Base-by-base conservation (phyloP, 2,329 filamentous ascomycete species). In the Lomentospora prolificans region DNA sequence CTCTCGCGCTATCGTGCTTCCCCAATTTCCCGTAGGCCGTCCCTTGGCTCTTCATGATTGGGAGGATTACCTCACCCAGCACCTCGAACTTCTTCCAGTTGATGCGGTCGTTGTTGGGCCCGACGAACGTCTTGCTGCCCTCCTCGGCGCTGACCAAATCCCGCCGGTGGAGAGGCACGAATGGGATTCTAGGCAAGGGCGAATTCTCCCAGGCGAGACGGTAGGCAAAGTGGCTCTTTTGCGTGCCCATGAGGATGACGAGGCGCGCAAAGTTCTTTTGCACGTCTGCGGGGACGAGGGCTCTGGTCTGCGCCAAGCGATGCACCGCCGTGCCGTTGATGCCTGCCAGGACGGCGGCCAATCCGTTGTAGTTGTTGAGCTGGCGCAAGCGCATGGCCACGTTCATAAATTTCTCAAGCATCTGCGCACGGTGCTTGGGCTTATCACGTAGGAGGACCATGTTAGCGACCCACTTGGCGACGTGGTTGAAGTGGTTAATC, bases 71-170 rank as follows among this genome's bases (percentile, higher is more conserved):
- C 63, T 97, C 92, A 5, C 91, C 91, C 70, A 97, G 84, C 30
- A 99, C 86, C 69, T 97, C 92, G 64, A 97, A 99, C 67, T 99
- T 99, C 70, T 87, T 90, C 94, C 94, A 99, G 67, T 97, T 97
- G 67, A 99, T 89, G 53, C 89, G 78, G 60, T 89, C 82, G 3
- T 24, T 48, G 58, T 82, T 78, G 2, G 81, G 77, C 6, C 87
- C 89, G 1, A 97, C 75, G 67, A 96, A 92, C 0, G 94, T 97
- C 64, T 82, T 83, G 69, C 94, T 96, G 31, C 92, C 94, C 70
- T 96, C 89, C 65, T 95, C 90, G 0, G 94, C 92, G 10, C 88
- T 90, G 1, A 96, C 90, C 24, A 99, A 77, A 70, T 99, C 94
- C 60, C 91, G 82, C 46, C 89, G 82, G 66, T 95, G 90, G 27